Conservation (phyloP, 129 eudicot species). For the Daucus carota region DH1_v3.0 NC_030382.2:51922001-51922500, state of each 20-base stretch:
- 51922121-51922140: not conserved
- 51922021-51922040: not conserved
- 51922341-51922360: conserved; percentile 16
- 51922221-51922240: not conserved
- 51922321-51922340: conserved; percentile 65
- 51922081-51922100: not conserved
- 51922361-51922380: conserved; percentile 11
- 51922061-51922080: not conserved
- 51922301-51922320: conserved; percentile 91
- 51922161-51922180: not conserved
- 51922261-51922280: not conserved
- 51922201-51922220: not conserved
- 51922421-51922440: not conserved
- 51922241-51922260: not conserved
- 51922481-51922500: not conserved
- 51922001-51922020: not conserved
- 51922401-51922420: not conserved
- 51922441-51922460: not conserved
- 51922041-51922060: not conserved
- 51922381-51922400: not conserved
- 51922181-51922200: not conserved
- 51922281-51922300: not conserved
- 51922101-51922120: no score
- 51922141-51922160: not conserved
- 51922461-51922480: not conserved